Base-by-base conservation (phyloP, 176 grass and related monocot species). In the Aechmea fasciata region DNA sequence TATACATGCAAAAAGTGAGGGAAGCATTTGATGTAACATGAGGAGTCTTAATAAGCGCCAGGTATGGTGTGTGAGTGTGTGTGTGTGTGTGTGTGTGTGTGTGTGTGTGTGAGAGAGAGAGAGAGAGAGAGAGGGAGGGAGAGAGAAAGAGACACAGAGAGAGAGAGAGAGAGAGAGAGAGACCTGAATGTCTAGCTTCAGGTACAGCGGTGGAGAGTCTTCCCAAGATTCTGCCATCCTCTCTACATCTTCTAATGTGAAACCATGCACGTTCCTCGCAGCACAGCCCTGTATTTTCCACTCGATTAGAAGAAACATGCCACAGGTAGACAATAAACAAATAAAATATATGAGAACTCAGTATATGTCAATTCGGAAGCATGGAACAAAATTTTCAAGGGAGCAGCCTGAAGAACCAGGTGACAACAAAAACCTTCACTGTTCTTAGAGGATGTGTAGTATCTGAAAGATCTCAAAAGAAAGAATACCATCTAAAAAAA, bases 221-320 rank as follows among this genome's bases (percentile, higher is more conserved):
- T 97, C 93, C 93, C 93, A 92, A 59, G 78, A 69, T 68, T 63
- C 71, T 79, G 83, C 86, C 93, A 97, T 97, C 76, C 81, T 97
- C 83, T 92, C 78, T 49, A 92, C 82, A 63, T 90, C 79, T 61
- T 87, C 88, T 61, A 92, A 77, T 72, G 73, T 87, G 75, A 97
- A 85, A 47, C 86, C 86, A 69, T 97, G 93, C 79, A 97, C 83
- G 71, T 97, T 97, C 76, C 89, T 92, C 29, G 89, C 93, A 64
- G 84, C 89, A 77, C 93, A 92, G 20, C 93, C 93, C 93, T 92
- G 77, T 76, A 26, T 54, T 68, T 68, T 80, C 62, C 73, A 52
- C 15, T 63, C 47, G 53, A n/a, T 82, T 78, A 81, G 83, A 62
- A 83, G 77, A 72, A 20, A 6, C 11, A 19, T 64, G 18, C 17